Evolutionary conservation across 164 flowering plant species (phyloP).

Genomic region (Malania oleifera): DNA sequence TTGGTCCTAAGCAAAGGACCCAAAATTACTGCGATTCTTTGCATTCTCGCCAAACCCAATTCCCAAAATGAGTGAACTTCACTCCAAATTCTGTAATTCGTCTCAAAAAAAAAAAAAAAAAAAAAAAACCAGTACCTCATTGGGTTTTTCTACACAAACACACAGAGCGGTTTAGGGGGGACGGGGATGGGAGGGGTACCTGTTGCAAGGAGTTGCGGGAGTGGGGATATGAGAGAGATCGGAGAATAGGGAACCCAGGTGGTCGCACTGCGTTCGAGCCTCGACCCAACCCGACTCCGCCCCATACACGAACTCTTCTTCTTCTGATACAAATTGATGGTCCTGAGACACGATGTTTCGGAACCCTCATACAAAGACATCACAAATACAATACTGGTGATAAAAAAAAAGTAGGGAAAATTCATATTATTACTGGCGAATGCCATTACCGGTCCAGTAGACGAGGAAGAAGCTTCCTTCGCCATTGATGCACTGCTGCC

Average conservation of each 20-base stretch:
- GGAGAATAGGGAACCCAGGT: slow-evolving; percentile 42
- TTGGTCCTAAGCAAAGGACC: too few relatives aligned
- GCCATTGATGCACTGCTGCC: slow-evolving; percentile 33
- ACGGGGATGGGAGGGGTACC: slow-evolving; percentile 22
- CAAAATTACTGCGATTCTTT: too few relatives aligned
- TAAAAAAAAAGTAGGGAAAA: neutral
- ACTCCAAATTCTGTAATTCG: too few relatives aligned
- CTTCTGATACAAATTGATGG: slow-evolving; percentile 16
- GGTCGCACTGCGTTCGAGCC: slow-evolving; percentile 73
- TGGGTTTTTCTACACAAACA: too few relatives aligned
- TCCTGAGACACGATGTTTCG: slow-evolving; percentile 9
- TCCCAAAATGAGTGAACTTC: too few relatives aligned
- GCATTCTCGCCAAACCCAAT: too few relatives aligned
- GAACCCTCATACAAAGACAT: too few relatives aligned
- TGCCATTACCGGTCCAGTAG: slow-evolving; percentile 21
- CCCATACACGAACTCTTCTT: slow-evolving; percentile 37
- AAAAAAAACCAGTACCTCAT: too few relatives aligned
- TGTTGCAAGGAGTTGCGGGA: slow-evolving; percentile 63
- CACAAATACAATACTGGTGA: too few relatives aligned
- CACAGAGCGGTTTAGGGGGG: neutral
- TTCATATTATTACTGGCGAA: too few relatives aligned
- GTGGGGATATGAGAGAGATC: slow-evolving; percentile 70
- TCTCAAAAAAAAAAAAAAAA: too few relatives aligned
- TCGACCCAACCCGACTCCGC: slow-evolving; percentile 88
- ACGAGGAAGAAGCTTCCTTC: slow-evolving; percentile 25